These are phyloP conservation scores for Solanum sitiens DNA, from an alignment of 257 asterid species.

Conservation along the genomic window DNA sequence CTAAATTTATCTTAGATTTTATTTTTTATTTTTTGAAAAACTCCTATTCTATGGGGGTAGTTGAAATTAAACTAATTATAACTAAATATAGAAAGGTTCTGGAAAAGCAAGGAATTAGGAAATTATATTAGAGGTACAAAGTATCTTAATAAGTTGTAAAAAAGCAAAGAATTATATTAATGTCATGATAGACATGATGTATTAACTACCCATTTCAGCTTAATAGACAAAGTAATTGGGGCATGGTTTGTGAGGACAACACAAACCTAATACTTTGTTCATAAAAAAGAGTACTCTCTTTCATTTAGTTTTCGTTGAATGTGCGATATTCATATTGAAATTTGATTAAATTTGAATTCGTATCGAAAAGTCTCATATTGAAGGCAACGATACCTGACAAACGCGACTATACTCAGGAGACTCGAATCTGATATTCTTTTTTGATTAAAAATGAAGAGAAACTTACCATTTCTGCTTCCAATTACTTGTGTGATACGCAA, in stretches of 20 bases:
- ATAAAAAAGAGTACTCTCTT: not conserved
- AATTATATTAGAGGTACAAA: not conserved
- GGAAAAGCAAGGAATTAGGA: not conserved
- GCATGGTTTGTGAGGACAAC: not conserved
- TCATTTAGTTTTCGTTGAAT: too few relatives aligned
- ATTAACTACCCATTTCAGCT: not conserved
- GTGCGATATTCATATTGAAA: too few relatives aligned
- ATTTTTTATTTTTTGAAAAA: not conserved
- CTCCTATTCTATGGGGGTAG: not conserved
- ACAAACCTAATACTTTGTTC: not conserved
- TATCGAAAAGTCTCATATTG: too few relatives aligned
- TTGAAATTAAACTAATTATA: not conserved
- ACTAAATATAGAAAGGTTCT: not conserved
- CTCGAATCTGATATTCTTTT: too few relatives aligned
- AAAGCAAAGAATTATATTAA: not conserved
- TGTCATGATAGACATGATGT: not conserved
- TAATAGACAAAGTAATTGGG: not conserved
- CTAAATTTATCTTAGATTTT: not conserved
- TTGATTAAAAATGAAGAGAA: too few relatives aligned
- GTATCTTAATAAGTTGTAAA: not conserved
- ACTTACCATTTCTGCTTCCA: too few relatives aligned
- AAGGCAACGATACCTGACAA: fast-evolving
- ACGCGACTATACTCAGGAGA: too few relatives aligned
- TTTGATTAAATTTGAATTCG: too few relatives aligned
- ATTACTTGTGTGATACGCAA: too few relatives aligned